These are phyloP conservation scores for Ambrosiella cleistominuta DNA, from an alignment of 2,329 filamentous ascomycete species.

Conservation along the genomic window DNA sequence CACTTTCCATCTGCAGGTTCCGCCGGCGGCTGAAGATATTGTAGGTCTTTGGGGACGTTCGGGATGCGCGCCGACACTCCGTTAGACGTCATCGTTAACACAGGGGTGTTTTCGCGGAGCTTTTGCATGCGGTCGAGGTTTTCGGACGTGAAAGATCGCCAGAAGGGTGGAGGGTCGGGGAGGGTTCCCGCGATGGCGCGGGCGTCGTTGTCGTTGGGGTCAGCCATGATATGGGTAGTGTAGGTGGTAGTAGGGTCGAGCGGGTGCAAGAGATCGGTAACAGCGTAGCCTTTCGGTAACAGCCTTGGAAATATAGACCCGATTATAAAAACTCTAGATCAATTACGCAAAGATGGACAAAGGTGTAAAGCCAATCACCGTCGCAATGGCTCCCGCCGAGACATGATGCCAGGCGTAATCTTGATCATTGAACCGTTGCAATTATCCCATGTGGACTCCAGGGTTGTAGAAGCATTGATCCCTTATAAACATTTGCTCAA, in stretches of 20 bases:
- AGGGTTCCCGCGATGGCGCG: slow-evolving; percentile 45
- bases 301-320: no score
- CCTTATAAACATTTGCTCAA: background rate
- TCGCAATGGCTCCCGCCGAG: no score
- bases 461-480: no score
- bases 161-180: slow-evolving; percentile 78
- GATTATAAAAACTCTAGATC: no score
- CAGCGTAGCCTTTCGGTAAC: no score
- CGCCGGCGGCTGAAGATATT: slow-evolving; percentile 62
- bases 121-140: slow-evolving; percentile 43
- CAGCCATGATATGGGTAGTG: slow-evolving; percentile 34
- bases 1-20: slow-evolving; percentile 56
- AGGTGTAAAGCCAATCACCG: no score
- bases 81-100: background rate
- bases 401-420: no score
- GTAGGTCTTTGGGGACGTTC: slow-evolving; percentile 51
- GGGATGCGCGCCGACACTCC: background rate
- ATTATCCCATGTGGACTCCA: no score
- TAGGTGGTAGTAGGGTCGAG: background rate
- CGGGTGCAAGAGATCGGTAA: no score
- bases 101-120: slow-evolving; percentile 21
- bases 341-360: no score
- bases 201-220: slow-evolving; percentile 26
- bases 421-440: no score
- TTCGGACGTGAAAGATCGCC: slow-evolving; percentile 65